Percentiles rank a stretch among this genome's conserved stretches.
Conservation (phyloP, 495 filamentous ascomycete species). For the Penicillium soppii region DNA sequence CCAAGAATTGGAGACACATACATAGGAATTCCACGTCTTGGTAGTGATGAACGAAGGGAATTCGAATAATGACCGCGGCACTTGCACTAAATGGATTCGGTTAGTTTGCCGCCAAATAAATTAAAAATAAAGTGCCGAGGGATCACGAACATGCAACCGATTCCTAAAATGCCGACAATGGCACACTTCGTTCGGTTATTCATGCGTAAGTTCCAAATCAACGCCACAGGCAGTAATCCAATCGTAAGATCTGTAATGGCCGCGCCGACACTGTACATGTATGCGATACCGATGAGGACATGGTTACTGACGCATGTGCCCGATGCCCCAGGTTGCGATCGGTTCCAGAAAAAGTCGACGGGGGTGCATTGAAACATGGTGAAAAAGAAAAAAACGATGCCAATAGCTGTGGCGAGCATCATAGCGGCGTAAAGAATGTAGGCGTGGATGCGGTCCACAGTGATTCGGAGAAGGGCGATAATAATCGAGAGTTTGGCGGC, state of each 20-base stretch:
- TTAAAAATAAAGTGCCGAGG: not conserved
- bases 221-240: conserved; percentile 29
- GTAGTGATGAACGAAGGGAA: conserved; percentile 30
- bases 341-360: conserved; percentile 34
- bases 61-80: conserved; percentile 35
- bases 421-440: conserved; percentile 34
- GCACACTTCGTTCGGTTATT: conserved; percentile 27
- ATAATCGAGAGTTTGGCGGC: conserved; percentile 37
- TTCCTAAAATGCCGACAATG: conserved; percentile 26
- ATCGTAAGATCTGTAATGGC: conserved; percentile 38
- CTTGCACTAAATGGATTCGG: conserved; percentile 27
- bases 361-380: conserved; percentile 38
- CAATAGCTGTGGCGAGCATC: conserved; percentile 18
- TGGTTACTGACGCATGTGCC: conserved; percentile 30
- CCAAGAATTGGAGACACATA: conserved; percentile 8
- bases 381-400: conserved; percentile 32
- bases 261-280: conserved; percentile 36
- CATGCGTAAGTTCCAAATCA: conserved; percentile 34
- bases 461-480: conserved; percentile 39
- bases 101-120: conserved; percentile 7
- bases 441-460: conserved; percentile 24
- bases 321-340: not conserved
- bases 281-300: conserved; percentile 26
- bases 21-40: conserved; percentile 31
- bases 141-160: conserved; percentile 35